Conservation (phyloP, 805 yeast species). For the Pichia deserticola region DNA sequence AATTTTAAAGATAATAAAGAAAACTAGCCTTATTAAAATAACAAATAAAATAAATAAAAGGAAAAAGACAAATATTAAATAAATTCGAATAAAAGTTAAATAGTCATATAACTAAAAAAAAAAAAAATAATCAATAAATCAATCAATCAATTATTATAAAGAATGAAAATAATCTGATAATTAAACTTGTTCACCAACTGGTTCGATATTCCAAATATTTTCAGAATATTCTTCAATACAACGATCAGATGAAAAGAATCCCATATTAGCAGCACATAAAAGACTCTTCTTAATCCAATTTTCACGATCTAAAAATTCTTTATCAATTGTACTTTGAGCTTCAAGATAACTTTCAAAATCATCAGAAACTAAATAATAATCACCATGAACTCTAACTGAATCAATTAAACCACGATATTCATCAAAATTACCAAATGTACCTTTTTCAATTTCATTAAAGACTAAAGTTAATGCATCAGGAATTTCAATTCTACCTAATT, state of each 20-base stretch:
- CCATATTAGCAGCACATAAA: constrained; percentile 81
- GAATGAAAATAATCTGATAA: no score
- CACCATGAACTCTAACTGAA: constrained; percentile 66
- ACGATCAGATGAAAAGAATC: constrained; percentile 86
- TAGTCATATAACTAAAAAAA: no score
- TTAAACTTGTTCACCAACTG: constrained; percentile 28
- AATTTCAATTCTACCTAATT: constrained; percentile 48
- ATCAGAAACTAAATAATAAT: constrained; percentile 78
- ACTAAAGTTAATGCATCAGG: constrained; percentile 58
- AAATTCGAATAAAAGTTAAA: no score
- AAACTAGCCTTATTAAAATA: no score
- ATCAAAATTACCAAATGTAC: constrained; percentile 59
- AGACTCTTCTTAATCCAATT: constrained; percentile 75
- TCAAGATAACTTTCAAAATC: constrained; percentile 84
- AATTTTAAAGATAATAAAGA: no score
- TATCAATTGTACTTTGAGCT: constrained; percentile 72
- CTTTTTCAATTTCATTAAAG: constrained; percentile 57
- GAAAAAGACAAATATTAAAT: no score
- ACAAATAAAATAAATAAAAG: no score
- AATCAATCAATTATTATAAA: no score
- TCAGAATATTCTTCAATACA: constrained; percentile 91
- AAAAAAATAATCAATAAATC: no score
- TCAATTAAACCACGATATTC: constrained; percentile 66
- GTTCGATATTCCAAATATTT: constrained; percentile 88
- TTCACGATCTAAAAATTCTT: constrained; percentile 53